Conservation (phyloP, 345 rosid genomes). For the Melastoma malabathricum region DNA sequence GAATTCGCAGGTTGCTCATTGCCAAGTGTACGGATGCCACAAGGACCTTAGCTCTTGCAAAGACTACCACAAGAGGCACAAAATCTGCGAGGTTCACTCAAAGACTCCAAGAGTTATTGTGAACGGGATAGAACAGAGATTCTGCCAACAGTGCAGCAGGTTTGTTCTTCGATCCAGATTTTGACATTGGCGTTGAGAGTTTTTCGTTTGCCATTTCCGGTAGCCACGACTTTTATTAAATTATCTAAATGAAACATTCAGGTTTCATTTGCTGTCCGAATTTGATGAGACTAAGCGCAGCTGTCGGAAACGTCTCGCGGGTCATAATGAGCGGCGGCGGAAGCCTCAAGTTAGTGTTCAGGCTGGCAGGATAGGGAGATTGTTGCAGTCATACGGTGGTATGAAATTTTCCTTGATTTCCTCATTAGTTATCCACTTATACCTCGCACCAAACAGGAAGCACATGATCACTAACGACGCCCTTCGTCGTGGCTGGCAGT, state of each 20-base stretch:
- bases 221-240: neutral
- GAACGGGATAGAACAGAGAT: slow-evolving; percentile 56
- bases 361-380: slow-evolving; percentile 31
- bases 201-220: neutral
- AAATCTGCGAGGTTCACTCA: slow-evolving; percentile 70
- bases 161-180: slow-evolving; percentile 7
- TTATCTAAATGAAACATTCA: slow-evolving; percentile 11
- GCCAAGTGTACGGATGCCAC: slow-evolving; percentile 68
- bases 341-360: slow-evolving; percentile 38
- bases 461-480: too few relatives aligned
- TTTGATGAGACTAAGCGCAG: slow-evolving; percentile 82
- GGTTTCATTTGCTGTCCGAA: slow-evolving; percentile 86
- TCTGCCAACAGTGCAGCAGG: slow-evolving; percentile 97
- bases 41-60: slow-evolving; percentile 63
- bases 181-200: neutral
- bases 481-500: too few relatives aligned
- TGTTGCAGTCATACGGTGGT: slow-evolving; percentile 39
- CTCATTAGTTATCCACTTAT: too few relatives aligned
- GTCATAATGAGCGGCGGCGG: slow-evolving; percentile 82
- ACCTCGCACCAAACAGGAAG: too few relatives aligned
- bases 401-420: neutral
- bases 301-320: slow-evolving; percentile 80
- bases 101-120: slow-evolving; percentile 59
- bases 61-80: slow-evolving; percentile 72
- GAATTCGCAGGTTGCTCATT: slow-evolving; percentile 23